Evolutionary conservation across 495 filamentous ascomycete species (phyloP).

Genomic region (Penicillium bovifimosum): DNA sequence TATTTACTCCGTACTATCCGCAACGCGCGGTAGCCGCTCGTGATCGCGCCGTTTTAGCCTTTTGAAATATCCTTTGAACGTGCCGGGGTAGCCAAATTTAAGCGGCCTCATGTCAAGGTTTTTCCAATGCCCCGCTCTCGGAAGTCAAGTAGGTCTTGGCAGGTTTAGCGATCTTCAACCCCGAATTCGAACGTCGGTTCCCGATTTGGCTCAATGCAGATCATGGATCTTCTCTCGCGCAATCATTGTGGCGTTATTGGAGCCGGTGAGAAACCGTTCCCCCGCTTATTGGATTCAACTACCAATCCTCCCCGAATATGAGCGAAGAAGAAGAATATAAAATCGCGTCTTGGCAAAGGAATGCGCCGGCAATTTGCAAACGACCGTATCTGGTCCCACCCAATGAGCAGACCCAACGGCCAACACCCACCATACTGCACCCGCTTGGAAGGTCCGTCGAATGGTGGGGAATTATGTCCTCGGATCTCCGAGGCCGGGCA

Average conservation of each 20-base stretch:
- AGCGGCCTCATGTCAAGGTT: conserved; percentile 2
- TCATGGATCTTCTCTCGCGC: conserved; percentile 4
- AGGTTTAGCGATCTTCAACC: background rate
- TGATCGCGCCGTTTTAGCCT: conserved; percentile 3
- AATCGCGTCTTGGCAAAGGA: conserved; percentile 15
- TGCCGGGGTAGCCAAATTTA: background rate
- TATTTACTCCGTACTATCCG: background rate
- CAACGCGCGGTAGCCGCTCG: conserved; percentile 18
- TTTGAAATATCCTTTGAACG: conserved; percentile 2
- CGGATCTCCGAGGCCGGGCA: conserved; percentile 8
- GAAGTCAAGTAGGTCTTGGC: background rate
- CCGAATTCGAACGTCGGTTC: background rate
- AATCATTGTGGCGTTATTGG: conserved; percentile 3
- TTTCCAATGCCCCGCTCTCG: conserved; percentile 2
- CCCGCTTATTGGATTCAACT: conserved; percentile 5
- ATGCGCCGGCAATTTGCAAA: conserved; percentile 17
- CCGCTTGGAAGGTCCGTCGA: conserved; percentile 15
- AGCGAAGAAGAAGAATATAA: background rate
- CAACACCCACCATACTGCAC: conserved; percentile 14
- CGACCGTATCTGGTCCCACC: conserved; percentile 14
- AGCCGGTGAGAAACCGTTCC: conserved; percentile 4
- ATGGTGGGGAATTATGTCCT: conserved; percentile 6
- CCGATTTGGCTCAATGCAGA: conserved; percentile 8
- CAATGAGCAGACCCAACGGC: conserved; percentile 15
- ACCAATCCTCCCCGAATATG: conserved; percentile 3